Base-by-base conservation (phyloP, 352 stramenopile genomes). In the Phytophthora sp. region DNA sequence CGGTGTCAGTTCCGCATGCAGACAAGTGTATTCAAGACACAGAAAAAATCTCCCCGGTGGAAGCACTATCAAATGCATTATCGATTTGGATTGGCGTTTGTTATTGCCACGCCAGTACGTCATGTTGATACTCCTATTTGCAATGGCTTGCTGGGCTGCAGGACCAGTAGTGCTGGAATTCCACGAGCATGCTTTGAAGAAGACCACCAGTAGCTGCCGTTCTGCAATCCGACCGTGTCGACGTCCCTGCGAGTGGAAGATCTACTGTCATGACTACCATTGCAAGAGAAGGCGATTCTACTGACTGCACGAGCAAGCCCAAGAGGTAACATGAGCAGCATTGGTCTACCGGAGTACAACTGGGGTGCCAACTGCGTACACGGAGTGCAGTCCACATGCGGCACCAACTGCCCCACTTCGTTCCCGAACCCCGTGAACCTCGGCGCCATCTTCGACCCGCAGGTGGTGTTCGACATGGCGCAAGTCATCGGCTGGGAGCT, bases 301-400 rank as follows among this genome's bases (percentile, higher is more conserved):
- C 67, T 94, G 35, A 91, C 85, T 4, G 85, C 85, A 15, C 82
- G 85, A 5, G 83, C 83, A 9, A 90, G 81, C 41, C 83, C 83
- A 1, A 60, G 58, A n/a, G 85, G 83, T 13, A 88, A 84, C 44
- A 87, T 98, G 62, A 86, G 87, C 37, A 69, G 56, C 20, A 78
- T 98, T 4, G 88, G 80, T 0, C 48, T 98, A 4, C 93, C 89
- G 4, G 80, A 91, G 48, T 98, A 98, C 78, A 85, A 97, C 67
- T 98, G 92, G 91, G 96, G 94, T 23, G 94, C 86, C 45, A 97
- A 98, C 72, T 96, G 87, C 39, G 84, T 98, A 9, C 95, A 98
- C 54, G 95, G 94, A 23, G 81, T 98, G 46, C 92, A 91, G 61
- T 89, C 85, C 18, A 98, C 89, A 17, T 88, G 78, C 67, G 74